Base-by-base conservation (phyloP, 73 alveolate species). In the Stentor coeruleus region DNA sequence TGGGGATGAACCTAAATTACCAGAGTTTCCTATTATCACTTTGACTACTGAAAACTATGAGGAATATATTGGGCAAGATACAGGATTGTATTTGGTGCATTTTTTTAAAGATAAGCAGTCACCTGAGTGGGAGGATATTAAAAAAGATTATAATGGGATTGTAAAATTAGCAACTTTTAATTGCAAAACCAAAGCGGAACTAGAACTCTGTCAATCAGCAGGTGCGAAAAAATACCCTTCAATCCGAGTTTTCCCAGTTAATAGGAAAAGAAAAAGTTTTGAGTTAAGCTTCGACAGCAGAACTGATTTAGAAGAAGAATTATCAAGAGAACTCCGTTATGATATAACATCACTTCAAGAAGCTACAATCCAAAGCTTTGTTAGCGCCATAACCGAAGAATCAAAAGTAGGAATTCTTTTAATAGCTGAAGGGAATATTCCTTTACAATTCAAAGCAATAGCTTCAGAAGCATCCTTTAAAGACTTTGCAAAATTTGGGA, bases 81-180 rank as follows among this genome's bases (percentile, higher is more conserved):
- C 40, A 26, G 37, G 37, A 66, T 40, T 66, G n/a, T 20, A 20
- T 20, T 20, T 66, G n/a, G 79, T 66, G n/a, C 79, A 66, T 26
- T 66, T 66, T 66, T 66, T 28, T 66, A 66, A 66, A 33, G 79
- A 66, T 20, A 66, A 33, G n/a, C 79, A 66, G 37, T 20, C 33
- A 0, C 49, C 36, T 66, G 79, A 66, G 37, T 66, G 79, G 79
- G 79, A 66, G 40, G 79, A 66, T 20, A 33, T 66, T 31, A 66
- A 66, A 66, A 33, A 20, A 66, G 37, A 66, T 20, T 66, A 66
- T 40, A 66, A 66, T 40, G 79, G 79, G 11, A 40, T 66, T 15
- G 36, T 66, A 20, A 20, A 20, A 31, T 40, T 66, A 20, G 79
- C 42, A 66, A 66, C n/a, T 26, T 2, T 26, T 66, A 37, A 66